A percentile compares a stretch with the other conserved stretches of the same genome.
Conservation (phyloP, 805 yeast species). For the Candida dajiaensis region DNA sequence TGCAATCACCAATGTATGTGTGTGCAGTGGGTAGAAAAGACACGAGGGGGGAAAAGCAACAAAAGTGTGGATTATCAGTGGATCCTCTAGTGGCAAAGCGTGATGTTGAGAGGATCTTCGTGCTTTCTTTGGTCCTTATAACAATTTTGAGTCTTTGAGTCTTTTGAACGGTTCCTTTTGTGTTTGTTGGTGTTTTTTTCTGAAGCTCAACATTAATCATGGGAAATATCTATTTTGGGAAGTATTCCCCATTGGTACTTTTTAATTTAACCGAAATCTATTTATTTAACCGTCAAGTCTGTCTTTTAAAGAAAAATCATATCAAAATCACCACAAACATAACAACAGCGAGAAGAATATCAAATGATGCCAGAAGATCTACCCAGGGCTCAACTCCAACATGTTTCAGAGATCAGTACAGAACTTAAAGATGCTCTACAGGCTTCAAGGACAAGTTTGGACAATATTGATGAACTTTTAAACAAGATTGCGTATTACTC, state of each 20-base stretch:
- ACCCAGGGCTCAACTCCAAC: conserved; percentile 16
- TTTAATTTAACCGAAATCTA: not conserved
- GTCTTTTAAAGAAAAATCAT: too few species aligned
- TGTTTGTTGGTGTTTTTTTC: not conserved
- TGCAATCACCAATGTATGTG: too few species aligned
- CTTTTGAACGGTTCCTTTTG: not conserved
- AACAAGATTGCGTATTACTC: conserved; percentile 10
- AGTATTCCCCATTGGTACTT: not conserved
- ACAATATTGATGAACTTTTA: conserved; percentile 14
- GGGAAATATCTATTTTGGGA: not conserved
- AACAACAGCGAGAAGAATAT: too few species aligned
- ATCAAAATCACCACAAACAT: too few species aligned
- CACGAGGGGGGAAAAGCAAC: too few species aligned
- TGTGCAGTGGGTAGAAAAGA: too few species aligned
- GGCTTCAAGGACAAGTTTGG: conserved; percentile 10
- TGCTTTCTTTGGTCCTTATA: too few species aligned
- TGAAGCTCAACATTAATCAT: not conserved
- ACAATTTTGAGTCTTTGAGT: too few species aligned
- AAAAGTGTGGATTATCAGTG: too few species aligned
- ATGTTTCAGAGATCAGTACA: conserved; percentile 12
- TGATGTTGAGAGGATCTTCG: too few species aligned
- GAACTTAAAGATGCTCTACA: conserved; percentile 9
- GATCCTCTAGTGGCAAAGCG: too few species aligned
- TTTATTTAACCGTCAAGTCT: not conserved
- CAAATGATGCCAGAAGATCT: conserved; percentile 5